These are phyloP conservation scores for Pichia pseudocactophila DNA, from an alignment of 805 yeast genomes.

Conservation along the genomic window DNA sequence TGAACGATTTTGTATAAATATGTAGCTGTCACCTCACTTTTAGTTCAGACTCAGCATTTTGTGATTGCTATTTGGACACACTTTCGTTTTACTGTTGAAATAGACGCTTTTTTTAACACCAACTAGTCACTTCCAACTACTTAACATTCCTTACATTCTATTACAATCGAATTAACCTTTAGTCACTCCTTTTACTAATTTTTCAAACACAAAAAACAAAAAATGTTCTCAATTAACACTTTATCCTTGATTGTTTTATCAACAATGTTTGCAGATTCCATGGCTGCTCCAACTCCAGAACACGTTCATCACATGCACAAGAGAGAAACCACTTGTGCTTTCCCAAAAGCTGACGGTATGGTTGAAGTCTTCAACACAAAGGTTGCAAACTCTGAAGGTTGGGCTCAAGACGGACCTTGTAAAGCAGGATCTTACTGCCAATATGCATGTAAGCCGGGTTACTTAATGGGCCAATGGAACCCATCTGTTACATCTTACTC, in stretches of 20 bases:
- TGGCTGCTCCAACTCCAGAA: constrained; percentile 3
- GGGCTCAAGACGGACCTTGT: constrained; percentile 80
- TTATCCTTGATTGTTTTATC: constrained; percentile 2
- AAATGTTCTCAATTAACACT: constrained; percentile 9
- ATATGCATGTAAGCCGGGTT: constrained; percentile 86
- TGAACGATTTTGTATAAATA: no score
- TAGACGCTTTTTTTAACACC: no score
- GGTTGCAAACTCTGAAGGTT: constrained; percentile 57
- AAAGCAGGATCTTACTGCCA: constrained; percentile 78
- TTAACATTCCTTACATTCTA: neutral
- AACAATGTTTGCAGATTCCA: neutral
- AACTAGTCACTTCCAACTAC: neutral
- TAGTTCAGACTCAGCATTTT: neutral
- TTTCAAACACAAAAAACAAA: neutral
- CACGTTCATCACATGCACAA: constrained; percentile 12
- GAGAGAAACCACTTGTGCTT: constrained; percentile 36
- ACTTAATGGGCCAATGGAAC: constrained; percentile 86
- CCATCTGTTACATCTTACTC: constrained; percentile 60
- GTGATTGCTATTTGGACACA: neutral
- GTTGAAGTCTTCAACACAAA: constrained; percentile 50
- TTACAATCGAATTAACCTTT: no score
- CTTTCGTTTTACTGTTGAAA: neutral
- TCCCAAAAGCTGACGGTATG: constrained; percentile 60
- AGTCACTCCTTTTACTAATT: constrained; percentile 3
- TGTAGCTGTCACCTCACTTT: no score